Conservation (phyloP, 768 basidiomycete species). For the Calocybe cyanea region DNA sequence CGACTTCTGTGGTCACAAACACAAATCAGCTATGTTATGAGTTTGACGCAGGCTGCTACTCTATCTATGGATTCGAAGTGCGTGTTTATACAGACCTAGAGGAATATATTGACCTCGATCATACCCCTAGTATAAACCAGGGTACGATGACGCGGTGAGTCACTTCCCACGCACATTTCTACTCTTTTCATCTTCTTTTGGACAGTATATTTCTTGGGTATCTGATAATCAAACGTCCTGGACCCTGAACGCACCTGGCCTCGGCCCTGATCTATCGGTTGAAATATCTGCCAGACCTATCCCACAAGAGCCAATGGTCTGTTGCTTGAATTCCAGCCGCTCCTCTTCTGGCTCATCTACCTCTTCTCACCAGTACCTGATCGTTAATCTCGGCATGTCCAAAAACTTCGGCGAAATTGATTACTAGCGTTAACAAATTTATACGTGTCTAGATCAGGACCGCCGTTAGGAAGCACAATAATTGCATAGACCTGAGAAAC, state of each 20-base stretch:
- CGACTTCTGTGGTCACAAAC: constrained; percentile 65
- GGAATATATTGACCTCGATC: neutral
- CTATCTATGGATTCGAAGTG: constrained; percentile 74
- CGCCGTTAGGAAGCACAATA: constrained; percentile 87
- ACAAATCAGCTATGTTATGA: constrained; percentile 74
- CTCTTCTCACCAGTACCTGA: constrained; percentile 58
- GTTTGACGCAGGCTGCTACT: constrained; percentile 49
- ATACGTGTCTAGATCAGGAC: constrained; percentile 86
- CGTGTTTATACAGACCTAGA: constrained; percentile 12
- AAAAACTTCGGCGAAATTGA: constrained; percentile 71
- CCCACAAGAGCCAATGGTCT: constrained; percentile 80
- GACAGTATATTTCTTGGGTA: constrained; percentile 80
- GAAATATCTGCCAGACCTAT: constrained; percentile 63
- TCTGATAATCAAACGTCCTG: constrained; percentile 60
- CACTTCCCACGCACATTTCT: neutral
- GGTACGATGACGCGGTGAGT: constrained; percentile 60
- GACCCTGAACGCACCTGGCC: constrained; percentile 65
- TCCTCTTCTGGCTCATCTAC: constrained; percentile 23
- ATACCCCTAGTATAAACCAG: constrained; percentile 32
- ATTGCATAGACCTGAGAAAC: constrained; percentile 83
- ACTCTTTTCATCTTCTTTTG: neutral
- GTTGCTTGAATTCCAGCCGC: no score
- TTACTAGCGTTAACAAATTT: constrained; percentile 52
- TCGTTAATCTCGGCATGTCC: constrained; percentile 80
- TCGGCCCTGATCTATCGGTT: constrained; percentile 54